Conservation (phyloP, 352 stramenopile genomes). For the Pythium insidiosum region DNA sequence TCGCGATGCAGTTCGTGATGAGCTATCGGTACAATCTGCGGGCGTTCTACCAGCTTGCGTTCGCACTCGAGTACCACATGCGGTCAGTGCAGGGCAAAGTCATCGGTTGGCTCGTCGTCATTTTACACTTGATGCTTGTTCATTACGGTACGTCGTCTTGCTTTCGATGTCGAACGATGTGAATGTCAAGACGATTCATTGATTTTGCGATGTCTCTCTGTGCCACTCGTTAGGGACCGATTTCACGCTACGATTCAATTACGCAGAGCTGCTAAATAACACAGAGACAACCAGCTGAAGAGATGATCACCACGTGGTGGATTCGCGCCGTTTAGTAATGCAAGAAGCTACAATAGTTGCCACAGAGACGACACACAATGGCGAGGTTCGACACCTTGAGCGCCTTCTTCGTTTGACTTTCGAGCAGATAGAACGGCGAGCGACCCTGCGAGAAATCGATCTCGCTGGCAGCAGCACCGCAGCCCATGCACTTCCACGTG, state of each 20-base stretch:
- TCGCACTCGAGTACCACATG: constrained; percentile 13
- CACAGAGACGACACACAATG: constrained; percentile 58
- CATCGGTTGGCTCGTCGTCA: constrained; percentile 8
- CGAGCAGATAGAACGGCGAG: constrained; percentile 63
- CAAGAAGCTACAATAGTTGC: constrained; percentile 73
- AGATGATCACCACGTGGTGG: no score
- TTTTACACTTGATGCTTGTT: constrained; percentile 14
- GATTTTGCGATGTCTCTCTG: no score
- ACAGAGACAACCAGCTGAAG: no score
- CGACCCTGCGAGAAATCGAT: constrained; percentile 28
- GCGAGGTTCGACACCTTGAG: neutral
- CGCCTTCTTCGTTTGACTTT: constrained; percentile 8
- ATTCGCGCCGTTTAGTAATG: no score
- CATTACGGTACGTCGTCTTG: constrained; percentile 14
- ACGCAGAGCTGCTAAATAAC: no score
- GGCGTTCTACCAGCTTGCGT: constrained; percentile 11
- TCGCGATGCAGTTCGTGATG: constrained; percentile 7
- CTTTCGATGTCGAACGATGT: no score
- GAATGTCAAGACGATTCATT: no score
- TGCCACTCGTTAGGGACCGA: no score
- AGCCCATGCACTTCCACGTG: constrained; percentile 80
- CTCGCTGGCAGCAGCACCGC: constrained; percentile 48
- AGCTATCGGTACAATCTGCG: constrained; percentile 7
- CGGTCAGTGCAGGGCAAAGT: constrained; percentile 16
- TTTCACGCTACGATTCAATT: no score